These are phyloP conservation scores for Fusarium annulatum DNA, from an alignment of 2,329 filamentous ascomycete genomes.

Conservation along the genomic window DNA sequence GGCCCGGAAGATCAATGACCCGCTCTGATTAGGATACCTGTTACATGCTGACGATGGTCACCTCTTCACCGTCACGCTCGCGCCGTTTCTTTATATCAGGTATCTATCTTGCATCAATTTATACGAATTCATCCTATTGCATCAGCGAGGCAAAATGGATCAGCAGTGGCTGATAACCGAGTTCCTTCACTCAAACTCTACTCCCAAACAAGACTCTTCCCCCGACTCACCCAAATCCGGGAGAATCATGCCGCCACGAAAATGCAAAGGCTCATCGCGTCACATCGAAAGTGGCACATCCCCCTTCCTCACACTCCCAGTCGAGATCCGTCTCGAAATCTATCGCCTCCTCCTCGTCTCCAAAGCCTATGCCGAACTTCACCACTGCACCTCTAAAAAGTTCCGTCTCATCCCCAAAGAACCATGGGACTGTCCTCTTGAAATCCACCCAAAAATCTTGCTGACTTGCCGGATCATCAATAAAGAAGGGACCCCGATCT, in stretches of 20 bases:
- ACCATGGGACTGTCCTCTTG: background rate
- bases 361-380: background rate
- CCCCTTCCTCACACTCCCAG: slow-evolving; percentile 2
- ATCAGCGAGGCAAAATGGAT: accelerated
- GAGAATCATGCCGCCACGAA: background rate
- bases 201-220: background rate
- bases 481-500: slow-evolving; percentile 7
- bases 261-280: background rate
- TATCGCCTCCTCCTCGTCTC: slow-evolving; percentile 22
- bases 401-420: slow-evolving; percentile 9
- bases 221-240: background rate
- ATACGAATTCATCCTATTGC: accelerated
- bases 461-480: slow-evolving; percentile 12
- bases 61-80: background rate
- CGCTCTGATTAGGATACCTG: background rate
- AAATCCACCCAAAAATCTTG: background rate
- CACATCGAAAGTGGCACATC: background rate
- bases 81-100: too few relatives aligned
- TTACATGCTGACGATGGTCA: background rate
- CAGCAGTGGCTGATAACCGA: background rate
- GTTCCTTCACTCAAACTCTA: background rate
- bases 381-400: background rate
- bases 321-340: slow-evolving; percentile 21
- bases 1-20: background rate
- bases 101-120: accelerated